These are phyloP conservation scores for Gracilaria gracilis DNA, from an alignment of 23 red algal species.

Conservation along the genomic window DNA sequence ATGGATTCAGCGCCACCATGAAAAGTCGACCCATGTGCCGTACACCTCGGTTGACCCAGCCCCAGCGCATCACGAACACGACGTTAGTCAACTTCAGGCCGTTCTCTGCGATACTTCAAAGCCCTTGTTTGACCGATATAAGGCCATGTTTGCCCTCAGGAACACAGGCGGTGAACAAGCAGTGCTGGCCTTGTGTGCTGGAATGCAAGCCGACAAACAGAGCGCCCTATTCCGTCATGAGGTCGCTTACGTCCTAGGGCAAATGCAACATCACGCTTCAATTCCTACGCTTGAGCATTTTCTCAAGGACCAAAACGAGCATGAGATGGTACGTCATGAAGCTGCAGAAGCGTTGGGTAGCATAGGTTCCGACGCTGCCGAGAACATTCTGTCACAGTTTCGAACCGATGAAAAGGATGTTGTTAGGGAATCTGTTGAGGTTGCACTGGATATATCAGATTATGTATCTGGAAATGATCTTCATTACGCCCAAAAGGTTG, in stretches of 20 bases:
- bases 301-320: conserved; percentile 70
- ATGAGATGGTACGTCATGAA: conserved; percentile 98
- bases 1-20: background rate
- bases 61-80: conserved; percentile 1
- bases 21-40: background rate
- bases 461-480: conserved; percentile 62
- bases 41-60: conserved; percentile 83
- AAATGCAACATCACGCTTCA: conserved; percentile 66
- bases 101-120: conserved; percentile 60
- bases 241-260: conserved; percentile 93
- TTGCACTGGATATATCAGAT: conserved; percentile 93
- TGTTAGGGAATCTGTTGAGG: conserved; percentile 96
- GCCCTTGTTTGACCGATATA: conserved; percentile 79
- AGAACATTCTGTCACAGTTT: conserved; percentile 61
- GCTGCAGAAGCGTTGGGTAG: conserved; percentile 96
- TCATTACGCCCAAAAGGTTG: conserved; percentile 70
- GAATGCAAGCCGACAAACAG: conserved; percentile 50
- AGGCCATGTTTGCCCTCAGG: conserved; percentile 87
- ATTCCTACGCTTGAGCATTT: conserved; percentile 64
- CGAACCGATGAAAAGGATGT: conserved; percentile 75
- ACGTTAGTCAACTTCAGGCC: conserved; percentile 46
- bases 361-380: conserved; percentile 57
- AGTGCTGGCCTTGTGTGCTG: conserved; percentile 71
- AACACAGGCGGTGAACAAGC: conserved; percentile 73
- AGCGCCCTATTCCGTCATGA: conserved; percentile 96